phyloP scores from a whole-genome alignment of 495 filamentous ascomycete species.

The Penicillium alfredii region DNA sequence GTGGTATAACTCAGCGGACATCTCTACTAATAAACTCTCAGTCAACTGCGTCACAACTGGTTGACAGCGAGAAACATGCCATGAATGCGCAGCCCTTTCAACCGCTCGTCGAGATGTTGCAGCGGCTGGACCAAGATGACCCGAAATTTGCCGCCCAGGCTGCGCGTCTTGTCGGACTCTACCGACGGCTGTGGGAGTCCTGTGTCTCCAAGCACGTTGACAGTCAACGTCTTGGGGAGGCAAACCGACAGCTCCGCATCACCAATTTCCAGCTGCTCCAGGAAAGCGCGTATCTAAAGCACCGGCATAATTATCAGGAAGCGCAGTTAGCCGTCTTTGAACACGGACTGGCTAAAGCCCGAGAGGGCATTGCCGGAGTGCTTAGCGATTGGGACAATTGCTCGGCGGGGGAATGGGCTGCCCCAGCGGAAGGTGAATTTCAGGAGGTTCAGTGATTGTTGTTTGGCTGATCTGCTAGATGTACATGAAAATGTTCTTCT shows the following conservation, averaged over 20 bases:
- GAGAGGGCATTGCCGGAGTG: background rate
- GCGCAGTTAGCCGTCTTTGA: background rate
- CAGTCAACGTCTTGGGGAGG: slow-evolving; percentile 4
- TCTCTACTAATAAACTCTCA: too few relatives aligned
- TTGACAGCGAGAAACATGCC: too few relatives aligned
- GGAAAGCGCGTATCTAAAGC: slow-evolving; percentile 1
- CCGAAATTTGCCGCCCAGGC: slow-evolving; percentile 6
- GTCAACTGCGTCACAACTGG: too few relatives aligned
- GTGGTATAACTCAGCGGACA: too few relatives aligned
- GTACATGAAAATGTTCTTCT: too few relatives aligned
- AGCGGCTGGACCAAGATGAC: slow-evolving; percentile 1
- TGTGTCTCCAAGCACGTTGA: slow-evolving; percentile 5
- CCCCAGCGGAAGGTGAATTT: too few relatives aligned
- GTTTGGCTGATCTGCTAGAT: too few relatives aligned
- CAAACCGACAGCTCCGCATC: slow-evolving; percentile 5
- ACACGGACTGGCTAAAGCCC: background rate
- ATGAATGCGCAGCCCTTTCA: too few relatives aligned
- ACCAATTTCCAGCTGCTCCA: slow-evolving; percentile 2
- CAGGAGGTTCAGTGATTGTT: too few relatives aligned
- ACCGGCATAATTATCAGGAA: slow-evolving; percentile 1
- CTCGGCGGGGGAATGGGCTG: too few relatives aligned
- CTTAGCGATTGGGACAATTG: background rate
- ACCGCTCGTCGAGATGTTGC: slow-evolving; percentile 1
- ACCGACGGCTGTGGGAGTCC: slow-evolving; percentile 9
- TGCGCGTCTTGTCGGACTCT: slow-evolving; percentile 6